Percentiles rank a stretch among this genome's conserved stretches.
phyloP scores from a whole-genome alignment of 2,329 filamentous ascomycete genomes.

The Ascochyta clinopodiicola region DNA sequence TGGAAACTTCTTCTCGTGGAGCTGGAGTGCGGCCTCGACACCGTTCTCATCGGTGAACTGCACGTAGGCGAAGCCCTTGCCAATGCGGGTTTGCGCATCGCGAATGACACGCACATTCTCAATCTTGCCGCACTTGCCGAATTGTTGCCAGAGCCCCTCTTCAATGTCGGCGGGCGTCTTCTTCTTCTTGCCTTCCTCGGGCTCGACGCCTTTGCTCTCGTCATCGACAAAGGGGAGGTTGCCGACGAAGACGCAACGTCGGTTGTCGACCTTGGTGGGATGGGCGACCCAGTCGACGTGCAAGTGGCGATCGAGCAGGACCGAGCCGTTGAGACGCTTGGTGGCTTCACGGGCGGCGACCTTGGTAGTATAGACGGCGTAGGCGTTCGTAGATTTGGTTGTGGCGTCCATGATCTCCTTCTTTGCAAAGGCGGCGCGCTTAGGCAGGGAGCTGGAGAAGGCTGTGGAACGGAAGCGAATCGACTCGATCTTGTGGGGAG shows the following conservation, averaged over 20 bases:
- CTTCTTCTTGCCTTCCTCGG: conserved; percentile 71
- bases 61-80: conserved; percentile 97
- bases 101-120: conserved; percentile 93
- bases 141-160: conserved; percentile 88
- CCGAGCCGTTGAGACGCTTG: conserved; percentile 79
- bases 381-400: conserved; percentile 91
- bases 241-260: conserved; percentile 92
- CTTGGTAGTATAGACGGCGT: conserved; percentile 82
- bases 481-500: conserved; percentile 79
- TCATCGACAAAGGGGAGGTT: conserved; percentile 97
- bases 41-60: conserved; percentile 88
- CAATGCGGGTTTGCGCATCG: conserved; percentile 87
- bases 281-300: conserved; percentile 91
- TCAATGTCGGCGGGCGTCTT: conserved; percentile 84
- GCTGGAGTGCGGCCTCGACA: conserved; percentile 87
- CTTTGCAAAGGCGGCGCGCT: conserved; percentile 92
- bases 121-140: conserved; percentile 78
- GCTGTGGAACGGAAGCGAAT: conserved; percentile 93
- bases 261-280: conserved; percentile 80
- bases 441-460: conserved; percentile 81
- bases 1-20: conserved; percentile 90
- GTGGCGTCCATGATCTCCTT: conserved; percentile 90
- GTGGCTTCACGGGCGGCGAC: conserved; percentile 78
- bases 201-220: conserved; percentile 71
- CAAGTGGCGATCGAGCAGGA: conserved; percentile 85